Evolutionary conservation across 2,329 filamentous ascomycete genomes (phyloP), one percentile per base, ranked within the genome.

Genomic region (Fusarium odoratissimum): DNA sequence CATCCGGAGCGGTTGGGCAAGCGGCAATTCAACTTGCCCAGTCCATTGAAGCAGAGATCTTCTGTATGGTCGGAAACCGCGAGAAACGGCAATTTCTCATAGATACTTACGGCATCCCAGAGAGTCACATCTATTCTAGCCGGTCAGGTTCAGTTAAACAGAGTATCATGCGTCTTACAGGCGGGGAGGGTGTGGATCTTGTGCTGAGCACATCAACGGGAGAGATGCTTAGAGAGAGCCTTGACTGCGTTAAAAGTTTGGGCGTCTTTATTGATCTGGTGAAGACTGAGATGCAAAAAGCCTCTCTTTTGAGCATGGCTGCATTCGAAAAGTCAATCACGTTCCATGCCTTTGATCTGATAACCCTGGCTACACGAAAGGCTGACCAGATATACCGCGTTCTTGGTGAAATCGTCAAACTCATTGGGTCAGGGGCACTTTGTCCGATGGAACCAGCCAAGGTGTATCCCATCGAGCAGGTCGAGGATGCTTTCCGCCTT

Each of bases 211-310:
- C 44, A 9, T 63, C 60, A 2, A 63, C 23, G 0, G 60, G 60
- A 13, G 60, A 63, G 37, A 63, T 49, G 55, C 54, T 63, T 2
- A 60, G 55, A 30, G 60, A 60, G 8, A 63, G 60, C 5, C 55
- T 63, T 6, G 60, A 63, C 10, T 63, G 60, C 8, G 55, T 63
- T 23, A 63, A 60, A 5, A 30, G 12, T 1, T 14, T 63, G 13
- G 60, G 60, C 1, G 13, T 49, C 12, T 63, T 63, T 14, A 63
- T 63, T 37, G 60, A 63, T 6, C 30, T 63, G 5, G 55, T 21
- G 6, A 63, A 44, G 37, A 38, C 12, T 19, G 44, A 63, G 30
- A 63, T 42, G 9, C 60, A 60, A 10, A 60, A 41, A 2, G 42
- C 37, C 3, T 60, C 55, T 25, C 16, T 14, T 19, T 21, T 63